Evolutionary conservation across 148 eudicot species (phyloP), one percentile per base, ranked within the genome.

Genomic region (Cornus controversa): DNA sequence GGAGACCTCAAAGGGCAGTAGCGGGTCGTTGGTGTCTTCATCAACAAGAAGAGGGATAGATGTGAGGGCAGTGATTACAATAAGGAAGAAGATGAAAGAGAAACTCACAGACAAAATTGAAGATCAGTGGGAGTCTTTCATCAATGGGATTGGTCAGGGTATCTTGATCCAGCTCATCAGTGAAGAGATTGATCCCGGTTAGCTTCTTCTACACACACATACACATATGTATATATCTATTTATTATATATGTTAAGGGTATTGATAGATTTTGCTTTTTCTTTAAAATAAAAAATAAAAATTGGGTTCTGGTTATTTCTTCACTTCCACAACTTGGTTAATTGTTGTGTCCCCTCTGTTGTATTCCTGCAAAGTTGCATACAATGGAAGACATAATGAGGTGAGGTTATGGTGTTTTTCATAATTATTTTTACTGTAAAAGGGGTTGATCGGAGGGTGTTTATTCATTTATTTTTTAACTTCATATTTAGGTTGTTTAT

Each of bases 61-160:
- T 81, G 94, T 94, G 27, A 91, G 73, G 73, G 98, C 98, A 37
- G 83, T 85, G 74, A 76, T 94, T 67, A 88, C 71, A 2, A 85
- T 94, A 47, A 90, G 91, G 84, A 94, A 85, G 83, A 94, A 94
- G 84, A 87, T 93, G 82, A 91, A 84, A 37, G 94, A 87, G 83
- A 91, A 77, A 72, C 54, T 93, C 58, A 74, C 47, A 80, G 94
- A 92, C 31, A 94, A 88, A 87, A 42, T 90, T 81, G 92, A 87
- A 68, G 93, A 89, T 79, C 91, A 87, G 71, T 88, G 88, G 91
- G 90, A 88, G 69, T 79, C 86, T 47, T 85, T 89, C 37, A 36
- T 87, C 22, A 92, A 84, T 87, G 86, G 83, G 77, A 78, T 90
- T 79, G 98, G 98, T 45, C 92, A 86, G 64, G 93, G 92, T 53